A percentile compares a stretch with the other conserved stretches of the same genome.
Evolutionary conservation across 306 rosid species (phyloP).

Genomic region (Canavalia gladiata): DNA sequence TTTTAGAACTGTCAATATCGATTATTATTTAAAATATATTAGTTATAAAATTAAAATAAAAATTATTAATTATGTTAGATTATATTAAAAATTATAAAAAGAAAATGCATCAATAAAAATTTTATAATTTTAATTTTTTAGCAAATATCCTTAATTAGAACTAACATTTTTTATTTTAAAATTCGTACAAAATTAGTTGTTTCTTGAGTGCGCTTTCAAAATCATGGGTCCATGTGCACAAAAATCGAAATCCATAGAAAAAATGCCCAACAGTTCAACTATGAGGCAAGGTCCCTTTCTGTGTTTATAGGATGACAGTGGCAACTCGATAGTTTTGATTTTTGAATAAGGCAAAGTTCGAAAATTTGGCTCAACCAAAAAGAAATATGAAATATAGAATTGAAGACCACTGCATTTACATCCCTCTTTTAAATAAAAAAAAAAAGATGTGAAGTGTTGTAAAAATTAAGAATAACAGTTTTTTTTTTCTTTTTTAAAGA

Average conservation of each 20-base stretch:
- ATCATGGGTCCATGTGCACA: conserved; percentile 7
- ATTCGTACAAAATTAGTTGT: not conserved
- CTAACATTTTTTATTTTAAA: not conserved
- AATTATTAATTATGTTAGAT: too few species aligned
- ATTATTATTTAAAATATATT: too few species aligned
- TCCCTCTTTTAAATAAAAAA: not conserved
- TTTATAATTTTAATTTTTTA: too few species aligned
- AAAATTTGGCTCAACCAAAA: not conserved
- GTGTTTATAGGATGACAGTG: not conserved
- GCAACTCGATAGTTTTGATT: not conserved
- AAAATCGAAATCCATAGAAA: not conserved
- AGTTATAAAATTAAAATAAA: too few species aligned
- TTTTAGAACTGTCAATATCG: too few species aligned
- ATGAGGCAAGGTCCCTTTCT: not conserved
- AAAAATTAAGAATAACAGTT: too few species aligned
- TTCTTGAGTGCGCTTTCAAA: not conserved
- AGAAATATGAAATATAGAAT: not conserved
- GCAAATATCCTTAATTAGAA: too few species aligned
- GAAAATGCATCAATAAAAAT: too few species aligned
- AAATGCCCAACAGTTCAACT: not conserved
- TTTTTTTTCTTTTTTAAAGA: not conserved
- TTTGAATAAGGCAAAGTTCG: not conserved
- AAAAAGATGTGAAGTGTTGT: not conserved
- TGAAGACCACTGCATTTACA: not conserved
- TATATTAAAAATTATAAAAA: too few species aligned